phyloP scores from a whole-genome alignment of 345 rosid species.

The Populus davidiana region DNA sequence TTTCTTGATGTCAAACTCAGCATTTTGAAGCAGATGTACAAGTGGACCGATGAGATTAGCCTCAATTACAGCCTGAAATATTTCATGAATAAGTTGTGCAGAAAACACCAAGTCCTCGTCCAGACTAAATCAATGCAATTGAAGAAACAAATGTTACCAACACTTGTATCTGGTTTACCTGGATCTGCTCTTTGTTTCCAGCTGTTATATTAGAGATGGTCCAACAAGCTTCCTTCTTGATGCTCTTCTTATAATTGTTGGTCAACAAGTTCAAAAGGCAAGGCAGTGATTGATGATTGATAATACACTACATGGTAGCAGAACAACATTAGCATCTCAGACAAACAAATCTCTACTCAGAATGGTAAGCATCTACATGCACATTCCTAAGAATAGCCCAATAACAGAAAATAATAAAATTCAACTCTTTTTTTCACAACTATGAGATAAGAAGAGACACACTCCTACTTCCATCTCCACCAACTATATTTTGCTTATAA shows the following conservation, averaged over 20 bases:
- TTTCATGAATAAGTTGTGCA: neutral
- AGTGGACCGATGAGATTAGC: constrained; percentile 67
- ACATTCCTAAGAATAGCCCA: neutral
- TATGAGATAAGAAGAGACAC: neutral
- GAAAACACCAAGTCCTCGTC: too few relatives aligned
- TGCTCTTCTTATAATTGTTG: constrained; percentile 65
- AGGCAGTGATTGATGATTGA: constrained; percentile 65
- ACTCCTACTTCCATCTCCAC: neutral
- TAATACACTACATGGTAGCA: constrained; percentile 41
- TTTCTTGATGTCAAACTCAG: constrained; percentile 87
- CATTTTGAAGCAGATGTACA: constrained; percentile 65
- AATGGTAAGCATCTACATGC: neutral
- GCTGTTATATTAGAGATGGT: constrained; percentile 87
- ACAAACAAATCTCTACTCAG: neutral
- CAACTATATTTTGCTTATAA: neutral
- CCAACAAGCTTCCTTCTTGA: constrained; percentile 94
- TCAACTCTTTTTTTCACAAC: neutral
- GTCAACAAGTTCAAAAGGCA: constrained; percentile 55
- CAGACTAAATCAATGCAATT: neutral
- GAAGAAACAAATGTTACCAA: neutral
- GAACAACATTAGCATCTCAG: neutral
- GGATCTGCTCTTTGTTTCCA: constrained; percentile 80
- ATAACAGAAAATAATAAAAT: neutral
- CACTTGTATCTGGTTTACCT: constrained; percentile 35
- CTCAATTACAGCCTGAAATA: constrained; percentile 59